Conservation (phyloP, 257 asterid genomes). For the Scutellaria barbata region DNA sequence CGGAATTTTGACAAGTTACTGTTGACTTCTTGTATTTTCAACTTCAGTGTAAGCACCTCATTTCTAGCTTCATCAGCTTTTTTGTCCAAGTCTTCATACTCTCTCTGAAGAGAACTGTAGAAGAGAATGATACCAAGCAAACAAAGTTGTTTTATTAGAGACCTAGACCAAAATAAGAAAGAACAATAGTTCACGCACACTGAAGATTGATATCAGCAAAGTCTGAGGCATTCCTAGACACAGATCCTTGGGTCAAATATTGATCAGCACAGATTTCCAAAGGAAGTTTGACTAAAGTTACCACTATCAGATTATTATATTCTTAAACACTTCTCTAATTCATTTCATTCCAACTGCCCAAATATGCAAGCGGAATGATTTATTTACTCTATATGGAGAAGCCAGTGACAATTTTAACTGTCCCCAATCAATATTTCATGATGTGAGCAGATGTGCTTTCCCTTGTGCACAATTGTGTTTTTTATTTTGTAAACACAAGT, state of each 20-base stretch:
- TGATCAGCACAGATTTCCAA: conserved; percentile 17
- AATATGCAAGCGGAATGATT: conserved; percentile 8
- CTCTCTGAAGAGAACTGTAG: conserved; percentile 70
- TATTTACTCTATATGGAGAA: background rate
- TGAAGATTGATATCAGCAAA: conserved; percentile 26
- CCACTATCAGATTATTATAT: conserved; percentile 10
- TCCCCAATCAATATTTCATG: background rate
- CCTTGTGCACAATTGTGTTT: background rate
- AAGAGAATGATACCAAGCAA: conserved; percentile 36
- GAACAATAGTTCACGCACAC: conserved; percentile 21
- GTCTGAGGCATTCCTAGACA: conserved; percentile 16
- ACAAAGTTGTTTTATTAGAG: background rate
- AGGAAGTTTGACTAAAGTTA: background rate
- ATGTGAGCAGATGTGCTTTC: background rate
- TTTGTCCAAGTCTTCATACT: conserved; percentile 72
- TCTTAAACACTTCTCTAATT: background rate
- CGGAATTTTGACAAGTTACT: conserved; percentile 72
- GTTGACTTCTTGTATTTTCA: conserved; percentile 77
- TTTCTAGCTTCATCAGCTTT: conserved; percentile 85
- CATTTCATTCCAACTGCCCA: conserved; percentile 11
- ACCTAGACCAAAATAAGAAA: conserved; percentile 1
- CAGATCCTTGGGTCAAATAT: conserved; percentile 16
- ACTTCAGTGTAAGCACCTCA: conserved; percentile 73
- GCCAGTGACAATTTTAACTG: background rate
- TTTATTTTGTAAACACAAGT: background rate